A percentile compares a stretch with the other conserved stretches of the same genome.
Conservation (phyloP, 2,329 filamentous ascomycete species). For the Colletotrichum musicola region DNA sequence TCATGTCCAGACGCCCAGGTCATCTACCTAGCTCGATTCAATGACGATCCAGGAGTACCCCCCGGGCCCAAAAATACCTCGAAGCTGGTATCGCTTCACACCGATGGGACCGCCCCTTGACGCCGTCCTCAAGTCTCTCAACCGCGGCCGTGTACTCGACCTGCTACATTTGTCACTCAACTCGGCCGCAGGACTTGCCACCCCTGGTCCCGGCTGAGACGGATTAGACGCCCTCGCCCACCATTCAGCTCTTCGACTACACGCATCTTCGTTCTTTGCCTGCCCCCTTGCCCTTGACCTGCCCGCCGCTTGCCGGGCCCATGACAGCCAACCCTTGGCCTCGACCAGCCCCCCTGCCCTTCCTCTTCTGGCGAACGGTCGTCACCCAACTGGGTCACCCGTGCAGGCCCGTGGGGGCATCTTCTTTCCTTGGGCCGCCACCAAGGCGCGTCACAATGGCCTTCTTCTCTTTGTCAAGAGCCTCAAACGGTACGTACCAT, state of each 20-base stretch:
- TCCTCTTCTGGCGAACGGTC: slow-evolving; percentile 33
- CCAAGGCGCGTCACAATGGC: slow-evolving; percentile 26
- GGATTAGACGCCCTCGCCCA: slow-evolving; percentile 22
- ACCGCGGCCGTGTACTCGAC: slow-evolving; percentile 21
- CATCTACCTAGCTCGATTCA: neutral
- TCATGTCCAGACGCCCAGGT: neutral
- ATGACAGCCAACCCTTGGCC: slow-evolving; percentile 14
- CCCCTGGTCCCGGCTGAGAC: slow-evolving; percentile 20
- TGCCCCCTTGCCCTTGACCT: slow-evolving; percentile 43
- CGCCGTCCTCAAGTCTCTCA: slow-evolving; percentile 14
- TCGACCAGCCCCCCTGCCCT: slow-evolving; percentile 7
- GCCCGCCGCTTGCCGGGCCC: slow-evolving; percentile 37
- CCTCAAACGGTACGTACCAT: slow-evolving; percentile 24
- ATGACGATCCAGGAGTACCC: slow-evolving; percentile 26
- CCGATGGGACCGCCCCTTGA: slow-evolving; percentile 27
- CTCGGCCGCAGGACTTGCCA: too few species aligned
- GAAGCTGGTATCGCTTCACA: slow-evolving; percentile 31
- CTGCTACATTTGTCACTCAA: slow-evolving; percentile 19
- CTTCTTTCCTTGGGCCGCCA: slow-evolving; percentile 18
- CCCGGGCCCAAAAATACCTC: slow-evolving; percentile 25
- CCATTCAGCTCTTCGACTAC: slow-evolving; percentile 11
- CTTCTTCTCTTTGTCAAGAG: slow-evolving; percentile 17
- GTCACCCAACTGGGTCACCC: slow-evolving; percentile 33
- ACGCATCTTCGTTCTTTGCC: slow-evolving; percentile 47
- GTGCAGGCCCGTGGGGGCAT: slow-evolving; percentile 29